phyloP scores from a whole-genome alignment of 345 rosid species.

The Euphorbia peplus region DNA sequence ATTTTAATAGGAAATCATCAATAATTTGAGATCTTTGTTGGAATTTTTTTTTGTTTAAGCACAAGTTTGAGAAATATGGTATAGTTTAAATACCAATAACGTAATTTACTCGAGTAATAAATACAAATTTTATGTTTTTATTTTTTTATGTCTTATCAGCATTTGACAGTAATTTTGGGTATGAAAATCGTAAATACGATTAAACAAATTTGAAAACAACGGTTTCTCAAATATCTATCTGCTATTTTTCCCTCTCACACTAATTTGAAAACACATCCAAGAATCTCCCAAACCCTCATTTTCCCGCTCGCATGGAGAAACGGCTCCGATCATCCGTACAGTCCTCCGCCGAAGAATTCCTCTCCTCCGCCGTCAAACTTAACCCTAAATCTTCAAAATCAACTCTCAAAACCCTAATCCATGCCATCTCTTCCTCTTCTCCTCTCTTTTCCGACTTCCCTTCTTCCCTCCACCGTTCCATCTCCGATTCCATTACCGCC shows the following conservation, averaged over 20 bases:
- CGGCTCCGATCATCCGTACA: conserved; percentile 62
- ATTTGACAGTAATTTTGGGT: too few species aligned
- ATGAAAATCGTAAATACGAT: too few species aligned
- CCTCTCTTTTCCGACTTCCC: conserved; percentile 53
- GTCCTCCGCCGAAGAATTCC: conserved; percentile 70
- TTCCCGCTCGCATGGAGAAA: conserved; percentile 55
- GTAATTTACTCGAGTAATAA: too few species aligned
- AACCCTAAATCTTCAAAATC: conserved; percentile 59
- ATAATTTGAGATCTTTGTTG: too few species aligned
- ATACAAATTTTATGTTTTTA: too few species aligned
- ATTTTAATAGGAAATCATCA: too few species aligned
- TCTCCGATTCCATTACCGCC: conserved; percentile 36
- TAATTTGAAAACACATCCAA: background rate
- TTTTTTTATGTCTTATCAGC: too few species aligned
- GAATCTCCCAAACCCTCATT: background rate
- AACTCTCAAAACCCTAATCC: conserved; percentile 59
- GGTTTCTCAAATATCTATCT: background rate
- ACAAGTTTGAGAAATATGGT: too few species aligned
- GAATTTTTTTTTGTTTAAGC: too few species aligned
- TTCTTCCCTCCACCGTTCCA: conserved; percentile 46
- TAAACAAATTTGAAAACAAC: background rate
- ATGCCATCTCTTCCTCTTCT: conserved; percentile 48
- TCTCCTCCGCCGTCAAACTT: conserved; percentile 44
- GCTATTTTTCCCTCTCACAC: background rate
- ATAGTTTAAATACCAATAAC: too few species aligned